Base-by-base conservation (phyloP, 805 yeast species). In the Ogataea nonfermentans region DNA sequence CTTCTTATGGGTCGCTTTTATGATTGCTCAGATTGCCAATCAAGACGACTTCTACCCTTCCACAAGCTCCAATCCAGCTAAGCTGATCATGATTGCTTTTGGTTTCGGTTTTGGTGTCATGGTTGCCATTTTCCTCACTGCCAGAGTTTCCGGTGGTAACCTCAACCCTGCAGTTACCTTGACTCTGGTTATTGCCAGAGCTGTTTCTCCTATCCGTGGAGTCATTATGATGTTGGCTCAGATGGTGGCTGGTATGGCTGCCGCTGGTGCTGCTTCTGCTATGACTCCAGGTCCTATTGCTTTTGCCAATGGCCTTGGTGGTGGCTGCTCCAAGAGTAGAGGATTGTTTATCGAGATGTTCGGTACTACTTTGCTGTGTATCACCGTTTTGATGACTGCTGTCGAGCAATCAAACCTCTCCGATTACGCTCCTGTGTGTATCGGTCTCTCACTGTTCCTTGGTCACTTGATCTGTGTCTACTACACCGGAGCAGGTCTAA, bases 401-500 rank as follows among this genome's bases (percentile, higher is more conserved):
- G 93, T 86, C 50, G 95, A 86, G 67, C 82, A 84, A 64, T 81
- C 81, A 54, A 72, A 75, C 50, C 81, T 84, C 41, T 83, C 90
- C 29, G 79, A 70, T 61, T 71, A 82, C 67, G 95, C 95, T 37
- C 93, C 95, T 42, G 72, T 84, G 44, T 84, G 74, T 58, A 87
- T 87, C 65, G 96, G 96, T 63, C 62, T 87, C 40, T 76, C 95
- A 20, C 71, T 87, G 52, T 83, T 87, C 69, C 68, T 86, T 53
- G 95, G 83, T 34, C 95, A 87, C 62, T 76, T 87, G 71, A 73
- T 85, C 53, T 76, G 84, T 59, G 85, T 88, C 41, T 83, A 74
- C 75, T 83, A 76, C 70, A 84, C 95, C 35, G 95, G 95, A 61
- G 95, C 95, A 27, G 95, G 95, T 61, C 71, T 86, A 57, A 87